Evolutionary conservation across 192 early-diverging fungal species (phyloP), one percentile per base, ranked within the genome.

Genomic region (Dissophora globulifera): DNA sequence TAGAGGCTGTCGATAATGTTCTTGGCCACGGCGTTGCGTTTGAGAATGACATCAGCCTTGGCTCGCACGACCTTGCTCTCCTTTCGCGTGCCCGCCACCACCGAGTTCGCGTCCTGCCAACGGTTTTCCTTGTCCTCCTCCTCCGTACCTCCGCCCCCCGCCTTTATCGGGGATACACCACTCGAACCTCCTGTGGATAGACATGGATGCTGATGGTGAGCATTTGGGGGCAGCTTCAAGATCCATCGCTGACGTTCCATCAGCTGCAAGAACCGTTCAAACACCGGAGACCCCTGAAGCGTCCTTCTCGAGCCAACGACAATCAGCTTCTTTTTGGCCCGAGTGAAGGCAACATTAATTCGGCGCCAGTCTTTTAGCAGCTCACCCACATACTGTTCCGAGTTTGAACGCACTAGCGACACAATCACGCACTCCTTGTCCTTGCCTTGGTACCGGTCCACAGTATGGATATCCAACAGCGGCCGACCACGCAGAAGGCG

Each of bases 391-490:
- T 92, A 85, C 40, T 81, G 78, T 3, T 82, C 68, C 2, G 55
- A 22, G 74, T 99, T 99, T 53, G 91, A 92, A 46, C 95, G 83
- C 22, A 97, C 96, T 47, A 95, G 84, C 9, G 94, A 96, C 3
- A 99, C 85, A 17, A 99, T 70, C n/a, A 98, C 89, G 52, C 92
- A 91, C 4, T 93, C 90, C 69, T 96, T 95, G 71, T 99, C 97
- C 16, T 93, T 88, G 29, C 97, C 97, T 79, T 99, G 97, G 74
- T 90, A 97, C 56, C 90, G 88, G 80, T 99, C 97, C 30, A 99
- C 89, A 4, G 97, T 99, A 20, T 89, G 87, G 49, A 93, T 78
- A 54, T 96, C 95, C 11, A 98, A 55, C 1, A 59, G 59, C 11
- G 78, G 49, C 25, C 62, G 57, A 1, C 50, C 45, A 7, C 62